Percentiles rank a stretch among this genome's conserved stretches.
Evolutionary conservation across 2,329 filamentous ascomycete species (phyloP).

Genomic region (Metarhizium album): DNA sequence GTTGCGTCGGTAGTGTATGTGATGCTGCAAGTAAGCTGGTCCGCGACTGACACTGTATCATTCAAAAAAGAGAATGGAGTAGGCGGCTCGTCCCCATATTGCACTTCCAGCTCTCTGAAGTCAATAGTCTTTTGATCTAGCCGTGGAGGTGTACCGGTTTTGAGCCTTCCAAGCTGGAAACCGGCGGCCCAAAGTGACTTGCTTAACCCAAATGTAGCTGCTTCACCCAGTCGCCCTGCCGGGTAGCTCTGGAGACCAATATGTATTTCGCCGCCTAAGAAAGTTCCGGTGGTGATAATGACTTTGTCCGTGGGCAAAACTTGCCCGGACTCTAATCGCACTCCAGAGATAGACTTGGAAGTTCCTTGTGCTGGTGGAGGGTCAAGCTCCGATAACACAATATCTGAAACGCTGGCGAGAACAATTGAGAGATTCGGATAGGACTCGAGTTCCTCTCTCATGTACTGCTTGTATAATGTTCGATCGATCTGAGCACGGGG

Average conservation of each 20-base stretch:
- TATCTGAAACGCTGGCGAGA: conserved; percentile 83
- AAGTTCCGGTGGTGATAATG: conserved; percentile 93
- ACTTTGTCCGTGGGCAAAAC: conserved; percentile 70
- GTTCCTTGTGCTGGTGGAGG: conserved; percentile 25
- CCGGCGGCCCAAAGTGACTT: conserved; percentile 82
- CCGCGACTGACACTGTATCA: conserved; percentile 60
- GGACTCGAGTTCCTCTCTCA: conserved; percentile 71
- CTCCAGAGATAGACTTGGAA: conserved; percentile 68
- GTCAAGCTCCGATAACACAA: conserved; percentile 51
- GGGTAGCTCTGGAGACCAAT: conserved; percentile 79
- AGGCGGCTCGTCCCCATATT: conserved; percentile 76
- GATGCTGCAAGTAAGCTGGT: conserved; percentile 76
- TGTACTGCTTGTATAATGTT: conserved; percentile 76
- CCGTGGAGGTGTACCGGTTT: conserved; percentile 90
- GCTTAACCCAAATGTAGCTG: conserved; percentile 83
- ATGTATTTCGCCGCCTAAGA: conserved; percentile 91
- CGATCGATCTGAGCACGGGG: conserved; percentile 94
- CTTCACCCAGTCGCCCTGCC: conserved; percentile 86
- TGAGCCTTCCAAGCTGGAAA: conserved; percentile 79
- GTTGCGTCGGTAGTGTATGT: conserved; percentile 78
- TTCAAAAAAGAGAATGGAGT: conserved; percentile 89
- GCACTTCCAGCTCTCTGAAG: conserved; percentile 58
- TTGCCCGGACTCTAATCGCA: conserved; percentile 79
- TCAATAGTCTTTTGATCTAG: conserved; percentile 75
- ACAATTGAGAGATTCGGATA: conserved; percentile 75